phyloP scores from a whole-genome alignment of 371 early-diverging fungal genomes.

The Syncephalastrum sp. region DNA sequence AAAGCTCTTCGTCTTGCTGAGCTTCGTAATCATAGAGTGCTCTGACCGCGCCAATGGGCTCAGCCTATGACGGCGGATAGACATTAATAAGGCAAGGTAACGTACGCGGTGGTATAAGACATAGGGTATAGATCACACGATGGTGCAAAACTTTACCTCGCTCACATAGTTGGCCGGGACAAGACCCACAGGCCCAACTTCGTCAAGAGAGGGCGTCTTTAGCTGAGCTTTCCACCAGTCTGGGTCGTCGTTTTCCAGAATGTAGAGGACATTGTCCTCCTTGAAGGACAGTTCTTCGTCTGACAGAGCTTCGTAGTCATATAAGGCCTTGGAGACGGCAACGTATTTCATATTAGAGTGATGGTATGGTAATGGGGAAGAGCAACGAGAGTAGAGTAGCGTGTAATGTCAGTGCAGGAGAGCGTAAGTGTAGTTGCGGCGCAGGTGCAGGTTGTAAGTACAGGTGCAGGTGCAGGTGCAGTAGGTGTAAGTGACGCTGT shows the following conservation, averaged over 20 bases:
- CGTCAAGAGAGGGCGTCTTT: slow-evolving; percentile 41
- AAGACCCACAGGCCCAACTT: slow-evolving; percentile 63
- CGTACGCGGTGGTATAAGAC: not conserved
- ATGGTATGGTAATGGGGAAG: slow-evolving; percentile 5
- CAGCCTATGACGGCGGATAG: slow-evolving; percentile 20
- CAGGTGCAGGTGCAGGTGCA: slow-evolving; percentile 2
- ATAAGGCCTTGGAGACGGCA: slow-evolving; percentile 49
- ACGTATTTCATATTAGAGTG: slow-evolving; percentile 40
- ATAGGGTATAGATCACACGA: not conserved
- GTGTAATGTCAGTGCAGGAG: too few relatives aligned
- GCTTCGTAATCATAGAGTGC: slow-evolving; percentile 81
- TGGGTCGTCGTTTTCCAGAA: slow-evolving; percentile 69
- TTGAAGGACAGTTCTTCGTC: slow-evolving; percentile 84
- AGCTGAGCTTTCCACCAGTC: slow-evolving; percentile 80
- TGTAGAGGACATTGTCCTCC: slow-evolving; percentile 73
- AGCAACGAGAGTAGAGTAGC: not conserved
- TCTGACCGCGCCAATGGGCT: slow-evolving; percentile 53
- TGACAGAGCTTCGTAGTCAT: slow-evolving; percentile 80
- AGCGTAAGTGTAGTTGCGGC: not conserved
- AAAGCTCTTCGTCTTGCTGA: slow-evolving; percentile 73
- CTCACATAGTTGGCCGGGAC: slow-evolving; percentile 80
- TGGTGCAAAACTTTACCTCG: slow-evolving; percentile 45
- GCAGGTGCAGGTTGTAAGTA: slow-evolving; percentile 3
- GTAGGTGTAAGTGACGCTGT: not conserved
- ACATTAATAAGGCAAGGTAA: not conserved